Base-by-base conservation (phyloP, 371 early-diverging fungal genomes). In the Saksenaea vasiformis region DNA sequence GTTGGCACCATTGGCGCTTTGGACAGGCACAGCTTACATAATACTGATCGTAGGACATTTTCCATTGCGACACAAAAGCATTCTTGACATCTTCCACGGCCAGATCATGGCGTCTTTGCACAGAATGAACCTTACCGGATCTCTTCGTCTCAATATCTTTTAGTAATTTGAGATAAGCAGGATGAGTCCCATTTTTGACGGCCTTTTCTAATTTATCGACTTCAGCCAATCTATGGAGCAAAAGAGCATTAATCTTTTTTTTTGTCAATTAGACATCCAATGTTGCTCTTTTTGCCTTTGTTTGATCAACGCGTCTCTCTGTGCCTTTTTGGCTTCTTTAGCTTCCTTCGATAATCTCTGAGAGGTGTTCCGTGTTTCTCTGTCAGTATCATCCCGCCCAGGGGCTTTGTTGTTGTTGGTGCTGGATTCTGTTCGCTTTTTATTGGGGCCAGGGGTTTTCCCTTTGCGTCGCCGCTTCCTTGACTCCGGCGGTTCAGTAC, bases 331-430 rank as follows among this genome's bases (percentile, higher is more conserved):
- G 8, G 72, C 72, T 26, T 72, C 72, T 41, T 65, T 68, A 14
- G 72, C 68, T 38, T 72, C 72, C 39, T 72, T 72, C 3, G 68
- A 60, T 37, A 72, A 54, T 35, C 72, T 53, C 31, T 72, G 72
- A 17, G 62, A 59, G n/a, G 56, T 58, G 37, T 60, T 67, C 26
- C 72, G 58, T 19, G 72, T 72, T 54, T 72, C 72, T 53, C 72
- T 58, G 17, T 71, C 71, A 56, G 58, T 63, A 5, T 60, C 61
- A 58, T 67, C 62, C 54, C 56, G 51, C 22, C 27, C 11, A 47
- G 51, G 36, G 56, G 44, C 24, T 39, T 55, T 39, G 43, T 31
- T 28, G 56, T 54, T 62, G 22, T 39, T 56, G 27, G 15, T 61
- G 38, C 24, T 44, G 14, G 44, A 41, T 22, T 55, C 55, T 28